Percentiles rank a stretch among this genome's conserved stretches.
phyloP scores from a whole-genome alignment of 768 basidiomycete genomes.

The Pulveroboletus sp. region DNA sequence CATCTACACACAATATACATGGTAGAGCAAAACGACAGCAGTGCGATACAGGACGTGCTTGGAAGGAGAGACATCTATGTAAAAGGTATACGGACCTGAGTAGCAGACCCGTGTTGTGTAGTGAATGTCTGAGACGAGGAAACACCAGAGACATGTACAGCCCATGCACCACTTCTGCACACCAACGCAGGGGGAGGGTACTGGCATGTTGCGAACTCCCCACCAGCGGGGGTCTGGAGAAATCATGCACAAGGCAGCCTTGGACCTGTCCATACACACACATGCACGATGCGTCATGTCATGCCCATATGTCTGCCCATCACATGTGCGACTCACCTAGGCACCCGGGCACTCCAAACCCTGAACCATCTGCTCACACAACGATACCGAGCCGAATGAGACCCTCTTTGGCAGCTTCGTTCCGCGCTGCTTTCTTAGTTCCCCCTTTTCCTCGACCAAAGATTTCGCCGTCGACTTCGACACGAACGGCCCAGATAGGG shows the following conservation, averaged over 20 bases:
- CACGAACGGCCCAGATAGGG: conserved; percentile 69
- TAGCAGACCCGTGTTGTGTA: no score
- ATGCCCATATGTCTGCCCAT: not conserved
- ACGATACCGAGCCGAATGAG: conserved; percentile 53
- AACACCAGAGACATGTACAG: conserved; percentile 4
- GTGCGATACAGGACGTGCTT: no score
- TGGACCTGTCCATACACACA: not conserved
- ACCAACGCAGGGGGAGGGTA: conserved; percentile 46
- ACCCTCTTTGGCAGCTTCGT: conserved; percentile 77
- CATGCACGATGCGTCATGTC: not conserved
- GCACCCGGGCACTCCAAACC: conserved; percentile 3
- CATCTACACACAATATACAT: not conserved
- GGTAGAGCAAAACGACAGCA: no score
- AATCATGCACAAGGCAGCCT: conserved; percentile 38
- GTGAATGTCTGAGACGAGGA: not conserved
- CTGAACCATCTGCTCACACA: conserved; percentile 28
- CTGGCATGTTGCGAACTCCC: conserved; percentile 8
- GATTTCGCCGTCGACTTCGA: conserved; percentile 54
- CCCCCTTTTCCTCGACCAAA: conserved; percentile 62
- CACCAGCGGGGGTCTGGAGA: conserved; percentile 60
- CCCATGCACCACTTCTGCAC: conserved; percentile 57
- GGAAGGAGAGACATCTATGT: no score
- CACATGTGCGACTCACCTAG: conserved; percentile 15
- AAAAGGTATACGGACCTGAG: no score
- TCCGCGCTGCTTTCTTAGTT: conserved; percentile 76